These are phyloP conservation scores for Macadamia tetraphylla DNA, from an alignment of 164 flowering plant species.

Conservation along the genomic window DNA sequence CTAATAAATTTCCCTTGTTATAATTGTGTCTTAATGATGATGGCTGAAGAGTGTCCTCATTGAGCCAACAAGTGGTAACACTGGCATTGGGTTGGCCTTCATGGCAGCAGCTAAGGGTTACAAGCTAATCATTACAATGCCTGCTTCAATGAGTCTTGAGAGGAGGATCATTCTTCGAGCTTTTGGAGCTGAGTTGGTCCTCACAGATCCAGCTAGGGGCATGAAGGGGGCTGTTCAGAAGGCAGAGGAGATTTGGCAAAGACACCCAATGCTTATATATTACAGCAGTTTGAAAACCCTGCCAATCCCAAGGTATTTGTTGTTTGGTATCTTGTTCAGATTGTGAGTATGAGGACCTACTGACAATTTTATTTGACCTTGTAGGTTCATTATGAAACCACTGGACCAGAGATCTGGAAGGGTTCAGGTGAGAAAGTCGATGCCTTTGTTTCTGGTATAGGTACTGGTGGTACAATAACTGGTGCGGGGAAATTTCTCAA, in stretches of 20 bases:
- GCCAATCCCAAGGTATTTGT: constrained; percentile 47
- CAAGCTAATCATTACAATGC: constrained; percentile 49
- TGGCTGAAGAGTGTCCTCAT: constrained; percentile 40
- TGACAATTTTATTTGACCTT: background rate
- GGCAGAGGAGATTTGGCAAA: constrained; percentile 43
- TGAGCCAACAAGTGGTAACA: constrained; percentile 47
- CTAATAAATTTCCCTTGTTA: background rate
- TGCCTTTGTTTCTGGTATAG: constrained; percentile 47
- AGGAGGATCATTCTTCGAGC: constrained; percentile 46
- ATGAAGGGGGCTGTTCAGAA: constrained; percentile 45
- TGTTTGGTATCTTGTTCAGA: background rate
- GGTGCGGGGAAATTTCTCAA: constrained; percentile 49
- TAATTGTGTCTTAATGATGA: background rate
- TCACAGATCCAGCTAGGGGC: constrained; percentile 49
- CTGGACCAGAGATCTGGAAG: constrained; percentile 66
- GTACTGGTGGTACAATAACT: constrained; percentile 55
- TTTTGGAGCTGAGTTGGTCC: constrained; percentile 56
- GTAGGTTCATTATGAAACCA: constrained; percentile 55
- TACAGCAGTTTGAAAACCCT: constrained; percentile 56
- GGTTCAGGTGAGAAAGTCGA: constrained; percentile 46
- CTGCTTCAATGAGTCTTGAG: constrained; percentile 44
- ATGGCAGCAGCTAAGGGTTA: constrained; percentile 59
- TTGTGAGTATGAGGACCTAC: background rate
- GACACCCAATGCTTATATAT: constrained; percentile 44
- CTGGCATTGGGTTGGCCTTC: constrained; percentile 60